Base-by-base conservation (phyloP, 495 filamentous ascomycete genomes). In the Sphaerosporella brunnea region DNA sequence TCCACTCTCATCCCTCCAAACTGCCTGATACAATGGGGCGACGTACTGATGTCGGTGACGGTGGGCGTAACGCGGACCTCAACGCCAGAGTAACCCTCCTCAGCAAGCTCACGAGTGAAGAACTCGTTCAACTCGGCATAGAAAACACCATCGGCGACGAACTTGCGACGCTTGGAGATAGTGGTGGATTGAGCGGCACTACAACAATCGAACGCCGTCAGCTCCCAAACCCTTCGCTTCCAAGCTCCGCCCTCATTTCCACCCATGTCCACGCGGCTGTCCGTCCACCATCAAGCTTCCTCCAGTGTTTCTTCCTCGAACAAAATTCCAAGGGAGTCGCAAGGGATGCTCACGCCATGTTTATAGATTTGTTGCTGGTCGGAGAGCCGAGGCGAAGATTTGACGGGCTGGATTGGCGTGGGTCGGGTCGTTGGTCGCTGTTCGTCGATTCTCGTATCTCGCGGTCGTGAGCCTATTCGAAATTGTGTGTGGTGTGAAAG, bases 91-190 rank as follows among this genome's bases (percentile, higher is more conserved):
- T 97, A 97, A 58, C 90, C 90, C 75, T 97, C 92, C 77, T 97
- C 88, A 66, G 88, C 88, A 65, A 97, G 75, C 73, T 97, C 90
- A 67, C 92, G 88, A 75, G 95, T 92, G 85, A 97, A 97, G 82
- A 97, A 97, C 74, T 97, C 90, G 80, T 96, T 97, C 69, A 96
- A 72, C 73, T 97, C 90, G 72, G 92, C 92, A 69, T 95, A 97
- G 82, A 96, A 97, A 67, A 96, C 92, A 73, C 90, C 92, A 69
- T 96, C 92, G 64, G 92, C 92, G 69, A 96, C 87, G 77, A 97
- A 97, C 82, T 97, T 97, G 72, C 90, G 80, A 66, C 85, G 79
- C 82, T 97, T 97, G 65, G 88, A 95, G 69, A 80, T 83, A 56
- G 56, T 55, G 39, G 55, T 53, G 24, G 56, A 59, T 44, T 59